Evolutionary conservation across 1,139 yeast genomes (phyloP).

Genomic region (Zygotorulaspora mrakii): DNA sequence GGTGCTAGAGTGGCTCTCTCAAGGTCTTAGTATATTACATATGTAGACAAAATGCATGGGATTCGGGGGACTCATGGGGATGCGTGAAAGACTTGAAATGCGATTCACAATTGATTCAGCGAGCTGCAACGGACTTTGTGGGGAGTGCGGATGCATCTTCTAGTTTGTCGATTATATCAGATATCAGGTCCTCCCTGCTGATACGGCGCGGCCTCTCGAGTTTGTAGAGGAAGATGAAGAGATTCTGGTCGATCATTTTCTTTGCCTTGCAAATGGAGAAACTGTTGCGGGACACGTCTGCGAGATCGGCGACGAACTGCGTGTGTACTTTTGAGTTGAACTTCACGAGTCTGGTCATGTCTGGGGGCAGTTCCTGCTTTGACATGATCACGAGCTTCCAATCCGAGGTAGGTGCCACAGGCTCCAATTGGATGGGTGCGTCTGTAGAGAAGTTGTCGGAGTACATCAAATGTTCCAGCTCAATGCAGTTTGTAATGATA

Average conservation of each 20-base stretch:
- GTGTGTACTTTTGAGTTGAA: slow-evolving; percentile 18
- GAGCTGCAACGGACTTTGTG: no score
- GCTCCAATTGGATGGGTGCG: slow-evolving; percentile 8
- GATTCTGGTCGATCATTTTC: slow-evolving; percentile 22
- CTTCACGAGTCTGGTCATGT: slow-evolving; percentile 12
- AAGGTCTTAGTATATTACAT: no score
- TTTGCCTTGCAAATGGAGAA: slow-evolving; percentile 20
- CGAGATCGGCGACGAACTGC: slow-evolving; percentile 19
- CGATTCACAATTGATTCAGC: no score
- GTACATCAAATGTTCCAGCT: slow-evolving; percentile 12
- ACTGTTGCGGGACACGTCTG: slow-evolving; percentile 13
- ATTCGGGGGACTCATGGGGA: no score
- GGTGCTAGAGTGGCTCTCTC: no score
- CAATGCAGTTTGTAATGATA: slow-evolving; percentile 11
- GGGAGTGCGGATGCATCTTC: no score
- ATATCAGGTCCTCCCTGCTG: slow-evolving; percentile 11
- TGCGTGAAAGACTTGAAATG: no score
- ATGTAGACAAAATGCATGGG: no score
- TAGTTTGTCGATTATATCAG: slow-evolving; percentile 12
- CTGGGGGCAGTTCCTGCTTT: slow-evolving; percentile 12
- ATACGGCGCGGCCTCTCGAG: slow-evolving; percentile 12
- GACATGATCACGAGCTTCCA: slow-evolving; percentile 21
- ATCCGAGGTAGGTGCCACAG: slow-evolving; percentile 10
- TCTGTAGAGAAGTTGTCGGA: slow-evolving; percentile 11
- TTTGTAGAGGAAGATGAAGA: slow-evolving; percentile 22